phyloP scores from a whole-genome alignment of 768 basidiomycete species.

The Termitomyces sp. region DNA sequence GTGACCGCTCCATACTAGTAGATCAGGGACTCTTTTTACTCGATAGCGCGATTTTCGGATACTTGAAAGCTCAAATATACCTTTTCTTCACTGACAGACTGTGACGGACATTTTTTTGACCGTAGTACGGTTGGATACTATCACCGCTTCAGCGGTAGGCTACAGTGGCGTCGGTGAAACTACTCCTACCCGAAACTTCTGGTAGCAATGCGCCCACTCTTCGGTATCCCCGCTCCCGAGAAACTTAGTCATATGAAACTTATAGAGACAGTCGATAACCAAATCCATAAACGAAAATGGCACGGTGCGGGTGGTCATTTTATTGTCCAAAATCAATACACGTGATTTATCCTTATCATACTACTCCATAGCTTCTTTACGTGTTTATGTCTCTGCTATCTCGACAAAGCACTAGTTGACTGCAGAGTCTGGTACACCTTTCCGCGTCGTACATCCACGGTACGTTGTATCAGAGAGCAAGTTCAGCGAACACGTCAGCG shows the following conservation, averaged over 20 bases:
- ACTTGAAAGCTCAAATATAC: background rate
- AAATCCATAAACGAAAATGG: background rate
- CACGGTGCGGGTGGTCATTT: background rate
- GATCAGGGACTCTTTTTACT: background rate
- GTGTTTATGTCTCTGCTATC: background rate
- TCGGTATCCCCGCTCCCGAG: conserved; percentile 5
- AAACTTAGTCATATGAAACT: background rate
- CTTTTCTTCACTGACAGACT: background rate
- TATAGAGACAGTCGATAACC: background rate
- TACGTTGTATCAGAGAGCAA: background rate
- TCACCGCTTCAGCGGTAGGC: background rate
- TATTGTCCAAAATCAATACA: background rate
- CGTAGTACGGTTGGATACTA: background rate
- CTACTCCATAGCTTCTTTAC: background rate
- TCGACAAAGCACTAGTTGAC: background rate
- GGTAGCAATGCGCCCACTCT: background rate
- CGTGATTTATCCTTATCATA: background rate
- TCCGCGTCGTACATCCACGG: background rate
- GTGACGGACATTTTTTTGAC: background rate
- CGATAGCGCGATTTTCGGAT: conserved; percentile 2
- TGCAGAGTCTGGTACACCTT: background rate
- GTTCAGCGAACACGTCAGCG: background rate
- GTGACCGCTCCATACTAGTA: background rate
- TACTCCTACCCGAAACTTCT: background rate
- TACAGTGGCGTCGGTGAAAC: conserved; percentile 1